Evolutionary conservation across 1,284 basidiomycete genomes (phyloP), one percentile per base, ranked within the genome.

Genomic region (Omphalotus olearius): DNA sequence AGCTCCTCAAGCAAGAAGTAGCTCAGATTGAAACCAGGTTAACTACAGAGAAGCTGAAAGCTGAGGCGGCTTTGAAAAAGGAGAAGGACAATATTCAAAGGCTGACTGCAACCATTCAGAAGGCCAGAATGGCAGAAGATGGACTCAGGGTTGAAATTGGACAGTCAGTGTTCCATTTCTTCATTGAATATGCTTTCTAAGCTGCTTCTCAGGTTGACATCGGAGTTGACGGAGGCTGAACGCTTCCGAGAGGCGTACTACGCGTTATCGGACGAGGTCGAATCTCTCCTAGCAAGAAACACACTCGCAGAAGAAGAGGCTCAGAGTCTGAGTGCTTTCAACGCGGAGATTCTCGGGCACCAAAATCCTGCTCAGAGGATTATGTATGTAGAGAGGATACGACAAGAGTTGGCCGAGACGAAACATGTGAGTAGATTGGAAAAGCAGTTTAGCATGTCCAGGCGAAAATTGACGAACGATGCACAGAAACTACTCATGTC

Each of bases 271-370:
- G 78, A 85, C 10, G 79, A 88, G 61, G 78, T 88, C 38, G 76
- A 75, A 23, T 69, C 74, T 2, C 73, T 90, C 13, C 66, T 86
- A 20, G 75, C 81, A 11, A 75, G 82, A n/a, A 88, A 88, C 54
- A 74, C 81, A 36, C 69, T 90, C 35, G 88, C 86, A 6, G 85
- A 91, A 60, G 80, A 81, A 35, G 88, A 91, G 62, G 80, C 85
- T 0, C 67, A 75, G 38, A 72, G 72, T 14, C 72, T 91, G 30
- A 83, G 84, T 62, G 76, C 72, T 60, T 85, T 88, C 69, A 91
- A 91, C 56, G 87, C 87, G 0, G 80, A 89, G 62, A 88, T 90
- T 50, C 66, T 90, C 16, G 78, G 84, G 0, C 87, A 89, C 61
- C 73, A 77, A 26, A 89, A 89, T 62, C 85, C 86, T 4, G 79